phyloP scores from a whole-genome alignment of 768 basidiomycete species.

The Pleurotus salmoneostramineus region DNA sequence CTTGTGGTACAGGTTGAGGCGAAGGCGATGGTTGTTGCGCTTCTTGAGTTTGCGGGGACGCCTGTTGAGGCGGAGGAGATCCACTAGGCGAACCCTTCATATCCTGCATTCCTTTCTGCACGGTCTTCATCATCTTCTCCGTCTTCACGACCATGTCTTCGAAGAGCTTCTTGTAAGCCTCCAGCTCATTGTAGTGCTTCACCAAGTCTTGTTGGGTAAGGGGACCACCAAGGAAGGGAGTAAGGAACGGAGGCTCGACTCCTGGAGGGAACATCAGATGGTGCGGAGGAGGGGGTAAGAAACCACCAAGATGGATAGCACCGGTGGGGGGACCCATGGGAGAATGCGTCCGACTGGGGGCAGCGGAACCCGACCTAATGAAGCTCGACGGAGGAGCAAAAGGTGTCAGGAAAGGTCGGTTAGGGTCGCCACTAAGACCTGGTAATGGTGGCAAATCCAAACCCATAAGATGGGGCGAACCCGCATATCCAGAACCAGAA shows the following conservation, averaged over 20 bases:
- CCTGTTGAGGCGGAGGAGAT: slow-evolving; percentile 1
- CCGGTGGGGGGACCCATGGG: slow-evolving; percentile 49
- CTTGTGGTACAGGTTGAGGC: slow-evolving; percentile 1
- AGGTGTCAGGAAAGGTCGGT: slow-evolving; percentile 2
- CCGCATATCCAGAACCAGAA: slow-evolving; percentile 6
- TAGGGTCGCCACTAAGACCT: slow-evolving; percentile 22
- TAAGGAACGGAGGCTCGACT: slow-evolving; percentile 1
- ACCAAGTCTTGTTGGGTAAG: slow-evolving; percentile 61
- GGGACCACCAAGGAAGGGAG: slow-evolving; percentile 17
- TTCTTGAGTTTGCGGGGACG: not conserved
- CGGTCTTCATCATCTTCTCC: slow-evolving; percentile 64
- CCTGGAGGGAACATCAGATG: slow-evolving; percentile 16
- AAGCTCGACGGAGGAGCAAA: slow-evolving; percentile 47
- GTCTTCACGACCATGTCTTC: slow-evolving; percentile 77
- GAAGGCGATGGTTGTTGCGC: not conserved
- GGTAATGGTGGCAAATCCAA: slow-evolving; percentile 64
- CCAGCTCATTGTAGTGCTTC: slow-evolving; percentile 64
- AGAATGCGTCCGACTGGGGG: slow-evolving; percentile 72
- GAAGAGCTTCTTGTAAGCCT: slow-evolving; percentile 57
- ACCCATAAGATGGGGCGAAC: slow-evolving; percentile 23
- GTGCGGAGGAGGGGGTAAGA: slow-evolving; percentile 37
- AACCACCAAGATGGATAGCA: slow-evolving; percentile 26
- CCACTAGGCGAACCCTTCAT: slow-evolving; percentile 38
- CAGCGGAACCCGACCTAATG: slow-evolving; percentile 59
- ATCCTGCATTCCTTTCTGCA: slow-evolving; percentile 76